Evolutionary conservation across 1,284 basidiomycete genomes (phyloP).

Genomic region (Inonotus obliquus): DNA sequence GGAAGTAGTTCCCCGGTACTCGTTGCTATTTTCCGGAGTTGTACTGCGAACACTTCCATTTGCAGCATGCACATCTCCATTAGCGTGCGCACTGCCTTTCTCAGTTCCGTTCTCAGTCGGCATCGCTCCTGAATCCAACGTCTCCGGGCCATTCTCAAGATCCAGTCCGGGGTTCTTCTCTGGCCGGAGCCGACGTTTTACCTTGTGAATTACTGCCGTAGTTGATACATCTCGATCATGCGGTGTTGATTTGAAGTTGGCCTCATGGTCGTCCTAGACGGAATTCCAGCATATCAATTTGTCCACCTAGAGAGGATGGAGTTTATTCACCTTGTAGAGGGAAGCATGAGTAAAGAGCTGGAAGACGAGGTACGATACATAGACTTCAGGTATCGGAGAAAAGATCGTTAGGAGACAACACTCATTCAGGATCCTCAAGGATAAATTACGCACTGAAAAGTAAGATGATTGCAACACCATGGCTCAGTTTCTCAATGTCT

Average conservation of each 20-base stretch:
- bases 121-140: too few species aligned
- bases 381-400: conserved; percentile 42
- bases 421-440: neutral
- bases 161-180: conserved; percentile 1
- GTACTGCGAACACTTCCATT: neutral
- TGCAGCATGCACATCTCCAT: neutral
- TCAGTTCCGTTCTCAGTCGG: neutral
- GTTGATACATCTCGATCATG: conserved; percentile 19
- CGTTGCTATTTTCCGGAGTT: neutral
- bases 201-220: conserved; percentile 10
- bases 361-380: conserved; percentile 75
- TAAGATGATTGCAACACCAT: conserved; percentile 71
- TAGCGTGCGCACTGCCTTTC: neutral
- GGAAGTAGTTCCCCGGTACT: neutral
- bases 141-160: neutral
- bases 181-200: neutral
- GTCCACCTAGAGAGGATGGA: too few species aligned
- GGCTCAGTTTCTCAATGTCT: conserved; percentile 78
- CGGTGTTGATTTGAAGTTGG: conserved; percentile 30
- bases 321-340: conserved; percentile 48
- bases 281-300: neutral
- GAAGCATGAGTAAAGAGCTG: conserved; percentile 86
- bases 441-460: conserved; percentile 50
- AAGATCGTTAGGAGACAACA: neutral
- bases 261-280: conserved; percentile 40